Conservation (phyloP, 2,329 filamentous ascomycete genomes). For the Chaetomiaceae sp. region DNA sequence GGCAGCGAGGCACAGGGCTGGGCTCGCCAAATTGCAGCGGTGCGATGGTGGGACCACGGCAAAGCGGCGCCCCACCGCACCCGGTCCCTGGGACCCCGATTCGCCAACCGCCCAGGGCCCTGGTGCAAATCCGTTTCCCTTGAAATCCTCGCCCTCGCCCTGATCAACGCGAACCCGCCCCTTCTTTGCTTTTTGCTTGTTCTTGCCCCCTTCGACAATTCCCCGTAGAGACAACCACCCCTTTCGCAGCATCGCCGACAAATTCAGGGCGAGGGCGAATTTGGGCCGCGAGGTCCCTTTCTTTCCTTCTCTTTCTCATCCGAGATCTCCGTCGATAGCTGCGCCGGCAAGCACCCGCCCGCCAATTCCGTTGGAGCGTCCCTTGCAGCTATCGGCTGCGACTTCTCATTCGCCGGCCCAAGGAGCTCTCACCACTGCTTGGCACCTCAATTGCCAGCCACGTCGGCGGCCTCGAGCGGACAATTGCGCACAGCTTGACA, state of each 20-base stretch:
- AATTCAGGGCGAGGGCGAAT: constrained; percentile 6
- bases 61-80: not conserved
- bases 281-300: constrained; percentile 6
- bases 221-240: not conserved
- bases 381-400: constrained; percentile 12
- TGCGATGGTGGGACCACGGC: not conserved
- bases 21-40: constrained; percentile 12
- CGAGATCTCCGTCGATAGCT: constrained; percentile 9
- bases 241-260: not conserved
- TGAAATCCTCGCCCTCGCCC: constrained; percentile 9
- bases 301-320: not conserved
- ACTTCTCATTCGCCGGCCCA: constrained; percentile 5
- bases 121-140: constrained; percentile 2
- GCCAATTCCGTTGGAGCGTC: not conserved
- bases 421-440: not conserved
- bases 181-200: not conserved
- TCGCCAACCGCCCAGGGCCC: constrained; percentile 5
- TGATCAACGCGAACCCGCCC: no score
- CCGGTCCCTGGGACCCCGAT: constrained; percentile 10
- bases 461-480: not conserved
- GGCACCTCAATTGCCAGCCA: not conserved
- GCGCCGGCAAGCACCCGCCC: not conserved
- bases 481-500: not conserved
- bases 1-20: constrained; percentile 8
- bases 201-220: constrained; percentile 1